A percentile compares a stretch with the other conserved stretches of the same genome.
These are phyloP conservation scores for Dryadomyces quercivorus DNA, from an alignment of 2,329 filamentous ascomycete genomes.

Conservation along the genomic window DNA sequence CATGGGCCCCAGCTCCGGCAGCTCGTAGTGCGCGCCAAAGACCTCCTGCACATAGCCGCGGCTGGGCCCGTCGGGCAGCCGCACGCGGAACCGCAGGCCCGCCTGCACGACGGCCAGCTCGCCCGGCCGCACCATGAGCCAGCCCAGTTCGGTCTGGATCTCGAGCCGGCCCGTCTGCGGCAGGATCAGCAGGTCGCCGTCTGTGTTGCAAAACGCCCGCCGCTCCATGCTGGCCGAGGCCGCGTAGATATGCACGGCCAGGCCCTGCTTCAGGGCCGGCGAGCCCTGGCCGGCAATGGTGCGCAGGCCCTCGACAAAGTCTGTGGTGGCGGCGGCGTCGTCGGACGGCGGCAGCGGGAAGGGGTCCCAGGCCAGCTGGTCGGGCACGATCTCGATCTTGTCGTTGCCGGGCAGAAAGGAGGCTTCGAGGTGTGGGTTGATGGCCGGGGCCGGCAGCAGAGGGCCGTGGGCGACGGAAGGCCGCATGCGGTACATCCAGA, in stretches of 20 bases:
- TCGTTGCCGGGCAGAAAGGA: slow-evolving; percentile 34
- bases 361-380: slow-evolving; percentile 26
- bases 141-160: slow-evolving; percentile 57
- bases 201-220: slow-evolving; percentile 40
- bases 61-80: slow-evolving; percentile 24
- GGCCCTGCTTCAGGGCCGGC: slow-evolving; percentile 32
- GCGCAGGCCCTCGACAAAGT: slow-evolving; percentile 34
- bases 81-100: slow-evolving; percentile 51
- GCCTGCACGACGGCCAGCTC: slow-evolving; percentile 55
- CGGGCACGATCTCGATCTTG: slow-evolving; percentile 29
- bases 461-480: slow-evolving; percentile 21
- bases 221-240: slow-evolving; percentile 33
- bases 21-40: slow-evolving; percentile 50
- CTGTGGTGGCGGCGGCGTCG: slow-evolving; percentile 15
- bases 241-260: slow-evolving; percentile 36
- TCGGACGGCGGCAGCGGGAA: slow-evolving; percentile 18
- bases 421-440: slow-evolving; percentile 20
- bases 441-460: not conserved
- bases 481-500: slow-evolving; percentile 22
- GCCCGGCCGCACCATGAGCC: slow-evolving; percentile 44
- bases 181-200: slow-evolving; percentile 56
- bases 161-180: slow-evolving; percentile 53
- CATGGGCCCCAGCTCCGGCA: slow-evolving; percentile 55
- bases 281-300: slow-evolving; percentile 37
- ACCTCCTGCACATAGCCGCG: slow-evolving; percentile 54